Evolutionary conservation across 2,329 filamentous ascomycete species (phyloP).

Genomic region (Stagonosporopsis rhizophila): DNA sequence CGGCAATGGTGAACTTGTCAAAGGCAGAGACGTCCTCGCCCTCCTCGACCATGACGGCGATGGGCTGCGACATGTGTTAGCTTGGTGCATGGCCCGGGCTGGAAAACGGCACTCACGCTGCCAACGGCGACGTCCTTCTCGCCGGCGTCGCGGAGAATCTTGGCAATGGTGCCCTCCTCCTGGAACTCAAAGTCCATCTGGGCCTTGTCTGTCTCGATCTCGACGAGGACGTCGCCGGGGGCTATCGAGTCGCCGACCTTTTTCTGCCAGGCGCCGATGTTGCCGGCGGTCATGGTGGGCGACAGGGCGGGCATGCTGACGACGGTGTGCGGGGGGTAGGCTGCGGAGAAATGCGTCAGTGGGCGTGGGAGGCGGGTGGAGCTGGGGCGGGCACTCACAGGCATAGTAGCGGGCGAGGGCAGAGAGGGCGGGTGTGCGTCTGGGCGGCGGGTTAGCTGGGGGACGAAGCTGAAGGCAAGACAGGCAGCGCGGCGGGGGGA

Average conservation of each 20-base stretch:
- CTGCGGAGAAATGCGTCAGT: constrained; percentile 61
- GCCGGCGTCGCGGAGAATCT: constrained; percentile 90
- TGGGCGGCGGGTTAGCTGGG: constrained; percentile 41
- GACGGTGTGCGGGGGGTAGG: constrained; percentile 92
- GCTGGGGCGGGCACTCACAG: constrained; percentile 60
- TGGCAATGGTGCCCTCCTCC: constrained; percentile 94
- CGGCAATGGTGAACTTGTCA: constrained; percentile 83
- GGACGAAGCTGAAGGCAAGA: background rate
- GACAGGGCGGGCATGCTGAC: constrained; percentile 98
- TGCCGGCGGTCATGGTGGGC: constrained; percentile 95
- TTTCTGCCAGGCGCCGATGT: constrained; percentile 98
- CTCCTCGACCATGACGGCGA: constrained; percentile 93
- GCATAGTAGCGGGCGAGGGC: constrained; percentile 72
- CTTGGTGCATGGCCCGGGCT: background rate
- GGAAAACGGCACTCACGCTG: constrained; percentile 68
- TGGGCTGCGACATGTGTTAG: constrained; percentile 70
- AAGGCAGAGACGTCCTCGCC: constrained; percentile 87
- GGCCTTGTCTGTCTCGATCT: constrained; percentile 99
- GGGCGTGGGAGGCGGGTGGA: constrained; percentile 5
- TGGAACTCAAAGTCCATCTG: constrained; percentile 99
- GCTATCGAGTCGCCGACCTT: constrained; percentile 86
- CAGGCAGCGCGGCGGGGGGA: constrained; percentile 22
- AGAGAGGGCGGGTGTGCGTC: constrained; percentile 61
- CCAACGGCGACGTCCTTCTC: constrained; percentile 94
- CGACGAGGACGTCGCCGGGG: constrained; percentile 93